A percentile compares a stretch with the other conserved stretches of the same genome.
Evolutionary conservation across 768 basidiomycete genomes (phyloP).

Genomic region (Mycena rosella): DNA sequence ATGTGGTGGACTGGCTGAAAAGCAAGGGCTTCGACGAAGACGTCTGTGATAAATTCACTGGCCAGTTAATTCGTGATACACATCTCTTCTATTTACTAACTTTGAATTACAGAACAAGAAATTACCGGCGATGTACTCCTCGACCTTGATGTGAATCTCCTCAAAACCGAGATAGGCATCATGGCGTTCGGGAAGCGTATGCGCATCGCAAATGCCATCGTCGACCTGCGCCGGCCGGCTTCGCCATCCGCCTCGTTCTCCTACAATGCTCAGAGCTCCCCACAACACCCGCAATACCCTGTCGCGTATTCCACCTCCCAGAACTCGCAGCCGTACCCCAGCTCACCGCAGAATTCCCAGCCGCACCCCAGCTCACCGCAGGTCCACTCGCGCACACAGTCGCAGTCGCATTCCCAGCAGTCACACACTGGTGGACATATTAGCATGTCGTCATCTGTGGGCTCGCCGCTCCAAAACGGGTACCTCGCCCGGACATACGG

Average conservation of each 20-base stretch:
- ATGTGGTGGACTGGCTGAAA: slow-evolving; percentile 92
- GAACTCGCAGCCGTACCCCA: slow-evolving; percentile 35
- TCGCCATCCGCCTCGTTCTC: slow-evolving; percentile 51
- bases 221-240: slow-evolving; percentile 84
- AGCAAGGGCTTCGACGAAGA: slow-evolving; percentile 86
- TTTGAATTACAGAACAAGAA: slow-evolving; percentile 85
- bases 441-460: slow-evolving; percentile 36
- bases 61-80: slow-evolving; percentile 56
- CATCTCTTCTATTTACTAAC: slow-evolving; percentile 21
- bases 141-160: slow-evolving; percentile 90
- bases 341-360: slow-evolving; percentile 37
- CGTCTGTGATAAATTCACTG: slow-evolving; percentile 88
- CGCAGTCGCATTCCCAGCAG: slow-evolving; percentile 59
- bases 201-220: slow-evolving; percentile 92
- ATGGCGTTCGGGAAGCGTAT: slow-evolving; percentile 94
- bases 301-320: slow-evolving; percentile 47
- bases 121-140: slow-evolving; percentile 97
- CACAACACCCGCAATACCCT: slow-evolving; percentile 47
- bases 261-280: slow-evolving; percentile 35
- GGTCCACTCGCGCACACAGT: slow-evolving; percentile 56
- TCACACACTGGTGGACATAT: slow-evolving; percentile 57
- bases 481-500: slow-evolving; percentile 41
- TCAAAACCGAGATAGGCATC: slow-evolving; percentile 95
- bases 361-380: slow-evolving; percentile 37
- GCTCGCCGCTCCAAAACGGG: slow-evolving; percentile 33